Conservation (phyloP, 2,329 filamentous ascomycete species). For the Colletotrichum melonis region DNA sequence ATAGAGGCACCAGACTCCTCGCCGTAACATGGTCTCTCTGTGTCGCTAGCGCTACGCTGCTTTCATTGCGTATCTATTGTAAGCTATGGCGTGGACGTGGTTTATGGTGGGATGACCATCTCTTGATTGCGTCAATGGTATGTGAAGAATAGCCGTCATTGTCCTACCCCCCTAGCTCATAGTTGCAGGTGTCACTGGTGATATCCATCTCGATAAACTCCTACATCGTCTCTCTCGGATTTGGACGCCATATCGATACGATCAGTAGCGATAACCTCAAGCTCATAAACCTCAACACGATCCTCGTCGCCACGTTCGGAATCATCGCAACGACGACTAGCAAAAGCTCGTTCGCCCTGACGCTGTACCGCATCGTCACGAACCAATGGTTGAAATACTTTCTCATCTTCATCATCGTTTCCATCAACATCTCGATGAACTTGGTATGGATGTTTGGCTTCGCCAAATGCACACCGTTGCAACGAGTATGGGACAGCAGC, state of each 20-base stretch:
- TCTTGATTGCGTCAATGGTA: constrained; percentile 49
- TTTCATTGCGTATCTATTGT: constrained; percentile 49
- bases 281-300: constrained; percentile 37
- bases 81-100: constrained; percentile 48
- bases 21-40: constrained; percentile 46
- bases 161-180: neutral
- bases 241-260: constrained; percentile 38
- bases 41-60: constrained; percentile 39
- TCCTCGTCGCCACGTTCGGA: constrained; percentile 38
- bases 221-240: constrained; percentile 44
- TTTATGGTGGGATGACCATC: constrained; percentile 51
- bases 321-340: constrained; percentile 38
- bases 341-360: constrained; percentile 40
- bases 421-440: constrained; percentile 39
- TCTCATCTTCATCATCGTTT: constrained; percentile 42
- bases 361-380: constrained; percentile 39
- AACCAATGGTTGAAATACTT: constrained; percentile 40
- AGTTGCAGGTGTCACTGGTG: constrained; percentile 25
- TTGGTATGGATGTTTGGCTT: constrained; percentile 48
- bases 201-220: constrained; percentile 46
- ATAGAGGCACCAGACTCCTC: constrained; percentile 43
- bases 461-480: constrained; percentile 45
- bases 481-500: constrained; percentile 40
- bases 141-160: constrained; percentile 27
- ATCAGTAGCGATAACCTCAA: constrained; percentile 36